Evolutionary conservation across 129 eudicot species (phyloP).

Genomic region (Artemisia tridentata): DNA sequence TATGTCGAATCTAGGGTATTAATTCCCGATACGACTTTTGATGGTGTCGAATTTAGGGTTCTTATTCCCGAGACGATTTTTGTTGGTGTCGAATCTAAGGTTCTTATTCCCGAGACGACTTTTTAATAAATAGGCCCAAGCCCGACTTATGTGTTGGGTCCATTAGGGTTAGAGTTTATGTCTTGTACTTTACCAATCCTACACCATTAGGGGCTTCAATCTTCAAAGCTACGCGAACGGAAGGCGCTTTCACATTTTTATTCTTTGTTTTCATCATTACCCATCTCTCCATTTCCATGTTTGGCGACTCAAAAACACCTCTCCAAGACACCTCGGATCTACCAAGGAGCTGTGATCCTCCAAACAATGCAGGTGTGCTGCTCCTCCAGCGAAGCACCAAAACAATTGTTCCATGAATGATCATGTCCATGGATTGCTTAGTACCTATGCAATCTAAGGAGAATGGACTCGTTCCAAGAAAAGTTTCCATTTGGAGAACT

Average conservation of each 20-base stretch:
- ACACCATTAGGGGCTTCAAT: constrained; percentile 24
- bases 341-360: constrained; percentile 58
- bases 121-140: too few species aligned
- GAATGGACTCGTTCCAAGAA: constrained; percentile 47
- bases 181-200: not conserved
- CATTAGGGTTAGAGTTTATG: too few species aligned
- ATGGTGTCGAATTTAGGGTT: too few species aligned
- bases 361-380: constrained; percentile 21
- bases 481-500: constrained; percentile 35
- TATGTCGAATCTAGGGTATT: too few species aligned
- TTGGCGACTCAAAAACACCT: constrained; percentile 41
- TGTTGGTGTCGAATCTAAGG: too few species aligned
- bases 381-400: constrained; percentile 49
- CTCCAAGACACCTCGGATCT: constrained; percentile 58
- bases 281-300: constrained; percentile 52
- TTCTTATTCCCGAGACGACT: too few species aligned
- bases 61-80: too few species aligned
- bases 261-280: constrained; percentile 39
- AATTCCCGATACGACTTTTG: too few species aligned
- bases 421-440: constrained; percentile 35
- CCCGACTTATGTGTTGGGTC: too few species aligned
- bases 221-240: constrained; percentile 42
- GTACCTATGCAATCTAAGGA: constrained; percentile 59
- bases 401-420: constrained; percentile 37
- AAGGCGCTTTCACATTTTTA: constrained; percentile 43